These are phyloP conservation scores for Salvia splendens DNA, from an alignment of 257 asterid species.

Conservation along the genomic window DNA sequence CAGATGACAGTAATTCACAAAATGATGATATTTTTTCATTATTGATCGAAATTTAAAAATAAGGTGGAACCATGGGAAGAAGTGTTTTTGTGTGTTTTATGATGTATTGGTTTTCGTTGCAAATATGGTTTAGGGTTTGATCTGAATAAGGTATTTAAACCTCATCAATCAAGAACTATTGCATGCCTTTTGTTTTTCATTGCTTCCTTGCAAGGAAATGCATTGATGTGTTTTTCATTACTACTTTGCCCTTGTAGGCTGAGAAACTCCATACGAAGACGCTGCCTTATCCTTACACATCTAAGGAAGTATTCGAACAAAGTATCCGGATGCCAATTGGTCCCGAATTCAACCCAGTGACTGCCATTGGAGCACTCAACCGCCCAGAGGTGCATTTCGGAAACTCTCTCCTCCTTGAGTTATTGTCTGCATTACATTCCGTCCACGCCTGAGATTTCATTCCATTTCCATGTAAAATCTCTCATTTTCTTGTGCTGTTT, in stretches of 20 bases:
- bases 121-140: too few species aligned
- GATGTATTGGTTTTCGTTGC: not conserved
- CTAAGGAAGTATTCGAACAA: constrained; percentile 76
- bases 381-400: constrained; percentile 74
- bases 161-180: too few species aligned
- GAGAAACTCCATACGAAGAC: constrained; percentile 83
- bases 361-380: constrained; percentile 71
- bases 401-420: not conserved
- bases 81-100: not conserved
- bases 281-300: constrained; percentile 81
- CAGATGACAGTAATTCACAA: constrained; percentile 12
- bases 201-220: not conserved
- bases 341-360: constrained; percentile 82
- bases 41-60: not conserved
- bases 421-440: not conserved
- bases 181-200: not conserved
- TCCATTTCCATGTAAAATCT: too few species aligned
- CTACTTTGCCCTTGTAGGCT: constrained; percentile 51
- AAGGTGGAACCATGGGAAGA: not conserved
- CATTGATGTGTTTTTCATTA: not conserved
- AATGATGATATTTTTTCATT: not conserved
- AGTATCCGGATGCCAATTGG: constrained; percentile 95
- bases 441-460: not conserved
- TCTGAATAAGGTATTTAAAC: not conserved
- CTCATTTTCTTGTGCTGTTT: constrained; percentile 3